Evolutionary conservation across 2,329 filamentous ascomycete genomes (phyloP), one percentile per base, ranked within the genome.

Genomic region (Reticulascus tulasneorum): DNA sequence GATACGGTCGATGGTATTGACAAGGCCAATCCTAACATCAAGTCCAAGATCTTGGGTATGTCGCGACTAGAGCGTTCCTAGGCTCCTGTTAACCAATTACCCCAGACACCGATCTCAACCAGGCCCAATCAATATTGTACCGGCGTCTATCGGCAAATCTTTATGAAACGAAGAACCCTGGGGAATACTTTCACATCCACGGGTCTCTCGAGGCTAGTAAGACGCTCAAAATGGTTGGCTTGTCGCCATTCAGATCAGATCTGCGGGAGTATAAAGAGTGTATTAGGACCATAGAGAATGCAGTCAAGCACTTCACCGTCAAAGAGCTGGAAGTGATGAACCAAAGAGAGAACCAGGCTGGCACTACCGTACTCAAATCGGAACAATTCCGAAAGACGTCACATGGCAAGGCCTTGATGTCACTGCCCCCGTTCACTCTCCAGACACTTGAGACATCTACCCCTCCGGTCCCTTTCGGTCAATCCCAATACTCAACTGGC

Each of bases 171-270:
- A 77, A 73, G 52, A 72, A 66, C 19, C 60, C 66, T 9, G 73
- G 69, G 16, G 67, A 77, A 48, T 84, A 73, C 48, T 85, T 80
- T 51, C 80, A 84, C 52, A 77, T 84, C 16, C 80, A 84, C 52
- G 79, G 80, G 30, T 84, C 79, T 2, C 58, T 84, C 5, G 78
- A 83, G 48, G 79, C 80, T 11, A 75, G 71, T 25, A 77, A 69
- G 16, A 79, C 78, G 1, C 59, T 84, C 31, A 67, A 74, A 41
- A 83, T 83, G 77, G 69, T 84, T 40, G 79, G 77, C 1, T 59
- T 84, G 15, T 73, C 78, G 28, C 66, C 75, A 4, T 67, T 77
- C 41, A 63, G 71, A n/a, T 71, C 77, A 6, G 71, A 74, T 38
- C 50, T 82, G 40, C 78, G 68, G 8, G 67, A 71, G 31, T 75